These are phyloP conservation scores for Backusella tuberculispora DNA, from an alignment of 192 early-diverging fungal species.

Conservation along the genomic window DNA sequence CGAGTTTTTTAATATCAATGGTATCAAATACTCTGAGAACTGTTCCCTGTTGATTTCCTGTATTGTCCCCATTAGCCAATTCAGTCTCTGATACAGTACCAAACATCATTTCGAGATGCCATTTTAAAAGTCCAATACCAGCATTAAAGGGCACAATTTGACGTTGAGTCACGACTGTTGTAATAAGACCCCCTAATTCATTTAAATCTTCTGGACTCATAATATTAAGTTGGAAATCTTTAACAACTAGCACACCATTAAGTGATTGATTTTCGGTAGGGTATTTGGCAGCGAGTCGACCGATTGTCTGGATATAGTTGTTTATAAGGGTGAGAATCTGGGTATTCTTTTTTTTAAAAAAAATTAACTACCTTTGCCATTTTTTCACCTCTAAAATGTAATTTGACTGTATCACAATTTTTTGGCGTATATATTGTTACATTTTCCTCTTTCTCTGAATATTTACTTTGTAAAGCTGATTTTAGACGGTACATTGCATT, in stretches of 20 bases:
- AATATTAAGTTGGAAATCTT: conserved; percentile 90
- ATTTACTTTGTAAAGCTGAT: conserved; percentile 84
- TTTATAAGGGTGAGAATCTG: not conserved
- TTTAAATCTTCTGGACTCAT: conserved; percentile 80
- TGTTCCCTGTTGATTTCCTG: conserved; percentile 27
- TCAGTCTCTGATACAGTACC: conserved; percentile 64
- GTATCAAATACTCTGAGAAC: conserved; percentile 70
- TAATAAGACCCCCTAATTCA: conserved; percentile 76
- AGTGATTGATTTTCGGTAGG: conserved; percentile 71
- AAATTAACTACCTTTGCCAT: conserved; percentile 71
- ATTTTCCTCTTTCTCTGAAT: conserved; percentile 75
- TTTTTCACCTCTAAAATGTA: conserved; percentile 96
- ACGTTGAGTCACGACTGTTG: conserved; percentile 78
- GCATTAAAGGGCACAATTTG: conserved; percentile 77
- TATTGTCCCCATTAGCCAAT: conserved; percentile 21
- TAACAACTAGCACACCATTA: conserved; percentile 82
- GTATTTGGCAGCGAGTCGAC: conserved; percentile 76
- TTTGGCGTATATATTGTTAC: conserved; percentile 87
- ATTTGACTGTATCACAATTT: conserved; percentile 86
- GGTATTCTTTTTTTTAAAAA: not conserved
- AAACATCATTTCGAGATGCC: conserved; percentile 96
- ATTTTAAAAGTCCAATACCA: conserved; percentile 77
- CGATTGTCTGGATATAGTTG: conserved; percentile 63
- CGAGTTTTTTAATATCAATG: conserved; percentile 70
- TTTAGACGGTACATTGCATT: conserved; percentile 93